These are phyloP conservation scores for Hymenoscyphus linearis DNA, from an alignment of 2,329 filamentous ascomycete species.

Conservation along the genomic window DNA sequence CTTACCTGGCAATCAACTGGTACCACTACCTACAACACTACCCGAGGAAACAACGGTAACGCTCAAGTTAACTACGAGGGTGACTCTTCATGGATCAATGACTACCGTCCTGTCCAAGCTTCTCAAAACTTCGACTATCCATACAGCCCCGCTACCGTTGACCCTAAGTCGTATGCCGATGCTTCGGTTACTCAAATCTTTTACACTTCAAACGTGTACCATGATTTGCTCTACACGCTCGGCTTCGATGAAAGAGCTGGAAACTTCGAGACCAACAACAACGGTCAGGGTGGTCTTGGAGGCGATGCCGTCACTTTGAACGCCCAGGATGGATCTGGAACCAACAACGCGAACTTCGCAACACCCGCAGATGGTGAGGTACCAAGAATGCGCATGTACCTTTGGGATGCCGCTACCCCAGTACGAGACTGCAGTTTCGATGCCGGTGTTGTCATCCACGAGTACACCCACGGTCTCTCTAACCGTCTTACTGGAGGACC, in stretches of 20 bases:
- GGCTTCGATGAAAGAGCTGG: conserved; percentile 54
- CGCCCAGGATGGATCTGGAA: conserved; percentile 48
- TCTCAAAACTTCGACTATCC: conserved; percentile 41
- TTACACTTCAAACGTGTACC: conserved; percentile 55
- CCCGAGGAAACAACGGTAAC: conserved; percentile 54
- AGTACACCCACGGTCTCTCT: conserved; percentile 46
- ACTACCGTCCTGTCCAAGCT: conserved; percentile 45
- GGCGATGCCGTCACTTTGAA: conserved; percentile 51
- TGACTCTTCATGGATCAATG: conserved; percentile 39
- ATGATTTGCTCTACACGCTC: conserved; percentile 52
- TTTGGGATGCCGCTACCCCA: conserved; percentile 39
- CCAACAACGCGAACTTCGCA: conserved; percentile 54
- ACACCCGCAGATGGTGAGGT: conserved; percentile 46
- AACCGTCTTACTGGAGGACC: conserved; percentile 41
- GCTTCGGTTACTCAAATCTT: conserved; percentile 56
- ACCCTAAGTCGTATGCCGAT: conserved; percentile 43
- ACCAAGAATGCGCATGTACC: conserved; percentile 55
- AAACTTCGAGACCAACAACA: conserved; percentile 56
- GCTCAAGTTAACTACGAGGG: conserved; percentile 48
- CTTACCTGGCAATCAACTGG: conserved; percentile 51
- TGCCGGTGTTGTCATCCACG: conserved; percentile 54
- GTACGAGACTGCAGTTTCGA: conserved; percentile 44
- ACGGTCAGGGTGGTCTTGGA: conserved; percentile 46
- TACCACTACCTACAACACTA: conserved; percentile 43
- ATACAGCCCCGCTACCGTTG: conserved; percentile 34